A percentile compares a stretch with the other conserved stretches of the same genome.
These are phyloP conservation scores for Chimonanthus praecox DNA, from an alignment of 164 flowering plant species.

Conservation along the genomic window DNA sequence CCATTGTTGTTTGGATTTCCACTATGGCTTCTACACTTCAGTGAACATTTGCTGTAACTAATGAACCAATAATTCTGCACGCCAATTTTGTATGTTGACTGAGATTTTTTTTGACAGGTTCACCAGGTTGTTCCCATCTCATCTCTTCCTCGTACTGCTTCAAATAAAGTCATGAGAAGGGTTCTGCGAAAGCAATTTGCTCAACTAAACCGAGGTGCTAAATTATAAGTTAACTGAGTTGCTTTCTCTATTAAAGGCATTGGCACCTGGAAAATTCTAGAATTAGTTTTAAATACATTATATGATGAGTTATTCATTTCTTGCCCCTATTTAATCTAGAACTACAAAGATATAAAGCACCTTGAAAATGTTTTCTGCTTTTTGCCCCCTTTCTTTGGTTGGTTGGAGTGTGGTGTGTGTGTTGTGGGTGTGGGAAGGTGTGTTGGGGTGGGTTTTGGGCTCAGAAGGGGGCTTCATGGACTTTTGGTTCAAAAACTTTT, in stretches of 20 bases:
- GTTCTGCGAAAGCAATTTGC: slow-evolving; percentile 66
- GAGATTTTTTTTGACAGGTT: slow-evolving; percentile 39
- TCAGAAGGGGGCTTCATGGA: too few relatives aligned
- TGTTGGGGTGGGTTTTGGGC: too few relatives aligned
- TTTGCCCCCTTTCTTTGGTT: too few relatives aligned
- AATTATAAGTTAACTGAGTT: slow-evolving; percentile 29
- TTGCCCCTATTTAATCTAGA: too few relatives aligned
- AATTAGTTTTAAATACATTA: too few relatives aligned
- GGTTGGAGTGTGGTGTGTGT: too few relatives aligned
- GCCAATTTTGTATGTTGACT: neutral
- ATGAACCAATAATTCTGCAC: neutral
- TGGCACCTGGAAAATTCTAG: neutral
- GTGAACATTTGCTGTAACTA: neutral
- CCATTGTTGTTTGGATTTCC: neutral
- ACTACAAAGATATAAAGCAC: too few relatives aligned
- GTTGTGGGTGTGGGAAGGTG: too few relatives aligned
- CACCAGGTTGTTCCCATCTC: slow-evolving; percentile 40
- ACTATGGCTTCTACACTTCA: neutral
- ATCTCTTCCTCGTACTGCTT: slow-evolving; percentile 87
- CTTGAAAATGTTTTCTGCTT: too few relatives aligned
- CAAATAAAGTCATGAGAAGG: slow-evolving; percentile 96
- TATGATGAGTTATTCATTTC: too few relatives aligned
- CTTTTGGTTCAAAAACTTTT: too few relatives aligned
- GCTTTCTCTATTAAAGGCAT: neutral
- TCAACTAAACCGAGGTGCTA: slow-evolving; percentile 36